Percentiles rank a stretch among this genome's conserved stretches.
Conservation (phyloP, 2,329 filamentous ascomycete species). For the Clarireedia monteithiana region DNA sequence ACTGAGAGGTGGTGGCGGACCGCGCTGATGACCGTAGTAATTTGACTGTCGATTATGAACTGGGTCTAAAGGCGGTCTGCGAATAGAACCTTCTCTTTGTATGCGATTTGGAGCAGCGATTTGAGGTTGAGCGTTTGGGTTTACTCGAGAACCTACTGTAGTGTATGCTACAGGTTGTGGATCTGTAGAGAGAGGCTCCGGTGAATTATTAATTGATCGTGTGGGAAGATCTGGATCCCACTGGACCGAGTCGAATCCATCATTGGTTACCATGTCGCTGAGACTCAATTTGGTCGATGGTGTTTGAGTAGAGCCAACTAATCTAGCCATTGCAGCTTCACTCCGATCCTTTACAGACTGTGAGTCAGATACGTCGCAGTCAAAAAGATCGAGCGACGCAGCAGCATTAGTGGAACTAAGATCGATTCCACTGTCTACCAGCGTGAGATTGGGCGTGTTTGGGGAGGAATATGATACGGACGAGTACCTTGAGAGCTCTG, state of each 20-base stretch:
- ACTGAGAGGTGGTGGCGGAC: conserved; percentile 21
- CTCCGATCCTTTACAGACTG: conserved; percentile 7
- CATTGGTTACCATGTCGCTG: conserved; percentile 9
- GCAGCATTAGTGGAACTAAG: not conserved
- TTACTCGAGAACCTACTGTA: conserved; percentile 29
- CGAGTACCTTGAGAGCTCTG: not conserved
- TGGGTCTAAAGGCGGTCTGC: conserved; percentile 23
- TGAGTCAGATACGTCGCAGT: conserved; percentile 5
- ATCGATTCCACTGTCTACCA: conserved; percentile 1
- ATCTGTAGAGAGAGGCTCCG: conserved; percentile 23
- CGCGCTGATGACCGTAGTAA: conserved; percentile 14
- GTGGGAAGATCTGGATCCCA: conserved; percentile 26
- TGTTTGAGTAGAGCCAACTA: not conserved
- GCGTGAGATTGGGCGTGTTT: not conserved
- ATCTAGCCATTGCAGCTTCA: conserved; percentile 8
- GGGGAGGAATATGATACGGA: not conserved
- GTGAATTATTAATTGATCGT: conserved; percentile 21
- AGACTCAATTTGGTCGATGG: not conserved
- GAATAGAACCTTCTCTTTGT: conserved; percentile 28
- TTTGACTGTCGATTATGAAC: conserved; percentile 18
- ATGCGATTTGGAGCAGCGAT: conserved; percentile 29
- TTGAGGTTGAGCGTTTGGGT: conserved; percentile 24
- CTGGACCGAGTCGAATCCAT: conserved; percentile 26
- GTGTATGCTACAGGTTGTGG: conserved; percentile 28
- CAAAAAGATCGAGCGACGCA: not conserved